phyloP scores from a whole-genome alignment of 345 rosid genomes.

The Citrus hindsii region DNA sequence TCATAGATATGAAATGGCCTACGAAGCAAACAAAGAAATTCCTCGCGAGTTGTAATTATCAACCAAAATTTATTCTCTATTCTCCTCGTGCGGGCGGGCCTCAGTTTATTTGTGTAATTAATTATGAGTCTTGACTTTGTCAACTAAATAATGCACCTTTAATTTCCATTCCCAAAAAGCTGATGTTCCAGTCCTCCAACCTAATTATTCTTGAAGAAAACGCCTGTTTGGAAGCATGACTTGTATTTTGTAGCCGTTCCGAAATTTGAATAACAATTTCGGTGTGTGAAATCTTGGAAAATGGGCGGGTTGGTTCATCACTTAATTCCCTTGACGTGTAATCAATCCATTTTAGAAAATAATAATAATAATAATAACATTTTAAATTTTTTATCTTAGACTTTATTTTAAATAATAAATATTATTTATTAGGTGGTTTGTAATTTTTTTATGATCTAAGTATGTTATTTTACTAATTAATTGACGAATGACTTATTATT shows the following conservation, averaged over 20 bases:
- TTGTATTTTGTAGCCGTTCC: neutral
- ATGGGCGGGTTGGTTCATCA: too few relatives aligned
- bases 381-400: too few relatives aligned
- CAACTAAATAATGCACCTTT: neutral
- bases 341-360: neutral
- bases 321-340: too few relatives aligned
- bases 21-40: neutral
- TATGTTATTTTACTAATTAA: too few relatives aligned
- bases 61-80: neutral
- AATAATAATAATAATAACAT: too few relatives aligned
- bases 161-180: too few relatives aligned
- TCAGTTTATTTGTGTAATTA: neutral
- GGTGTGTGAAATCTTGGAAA: too few relatives aligned
- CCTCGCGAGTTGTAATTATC: neutral
- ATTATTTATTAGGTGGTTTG: too few relatives aligned
- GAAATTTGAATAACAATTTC: neutral
- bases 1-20: neutral
- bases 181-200: too few relatives aligned
- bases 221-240: neutral
- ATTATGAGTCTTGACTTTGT: neutral
- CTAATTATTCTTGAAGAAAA: neutral
- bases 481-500: too few relatives aligned
- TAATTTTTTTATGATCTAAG: too few relatives aligned
- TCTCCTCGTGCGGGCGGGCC: neutral
- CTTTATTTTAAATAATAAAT: too few relatives aligned